phyloP scores from a whole-genome alignment of 1,284 basidiomycete species.

The Tausonia pullulans region DNA sequence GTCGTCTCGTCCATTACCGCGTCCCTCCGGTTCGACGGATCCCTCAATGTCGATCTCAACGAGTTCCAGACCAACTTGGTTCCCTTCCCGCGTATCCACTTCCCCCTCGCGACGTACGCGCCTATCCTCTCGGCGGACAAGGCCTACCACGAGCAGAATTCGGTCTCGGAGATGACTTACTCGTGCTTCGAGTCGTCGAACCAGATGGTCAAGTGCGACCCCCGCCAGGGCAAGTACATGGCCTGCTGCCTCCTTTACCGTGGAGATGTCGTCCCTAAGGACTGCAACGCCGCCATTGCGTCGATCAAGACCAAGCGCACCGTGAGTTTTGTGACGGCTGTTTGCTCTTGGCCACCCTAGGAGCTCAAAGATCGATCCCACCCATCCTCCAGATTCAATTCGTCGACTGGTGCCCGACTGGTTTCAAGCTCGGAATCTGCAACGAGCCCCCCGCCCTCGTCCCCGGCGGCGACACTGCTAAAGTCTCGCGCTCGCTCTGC shows the following conservation, averaged over 20 bases:
- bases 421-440: conserved; percentile 90
- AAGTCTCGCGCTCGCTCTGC: conserved; percentile 86
- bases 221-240: conserved; percentile 95
- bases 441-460: conserved; percentile 87
- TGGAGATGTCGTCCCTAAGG: conserved; percentile 96
- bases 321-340: conserved; percentile 59
- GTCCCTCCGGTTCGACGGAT: conserved; percentile 94
- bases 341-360: no score
- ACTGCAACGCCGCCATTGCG: conserved; percentile 84
- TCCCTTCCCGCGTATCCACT: conserved; percentile 95
- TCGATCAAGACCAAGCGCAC: conserved; percentile 94
- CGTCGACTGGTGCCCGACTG: conserved; percentile 98
- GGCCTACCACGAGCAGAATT: conserved; percentile 90
- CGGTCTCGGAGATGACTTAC: conserved; percentile 96
- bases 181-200: conserved; percentile 95
- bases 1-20: conserved; percentile 97
- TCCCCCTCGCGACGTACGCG: conserved; percentile 92
- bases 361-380: no score
- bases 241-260: conserved; percentile 83
- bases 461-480: conserved; percentile 89
- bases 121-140: conserved; percentile 74
- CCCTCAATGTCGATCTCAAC: conserved; percentile 93
- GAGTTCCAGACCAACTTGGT: conserved; percentile 99
- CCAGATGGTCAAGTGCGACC: conserved; percentile 98
- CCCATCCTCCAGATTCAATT: conserved; percentile 21